Percentiles rank a stretch among this genome's conserved stretches.
phyloP scores from a whole-genome alignment of 2,329 filamentous ascomycete genomes.

The Cercospora sojina region DNA sequence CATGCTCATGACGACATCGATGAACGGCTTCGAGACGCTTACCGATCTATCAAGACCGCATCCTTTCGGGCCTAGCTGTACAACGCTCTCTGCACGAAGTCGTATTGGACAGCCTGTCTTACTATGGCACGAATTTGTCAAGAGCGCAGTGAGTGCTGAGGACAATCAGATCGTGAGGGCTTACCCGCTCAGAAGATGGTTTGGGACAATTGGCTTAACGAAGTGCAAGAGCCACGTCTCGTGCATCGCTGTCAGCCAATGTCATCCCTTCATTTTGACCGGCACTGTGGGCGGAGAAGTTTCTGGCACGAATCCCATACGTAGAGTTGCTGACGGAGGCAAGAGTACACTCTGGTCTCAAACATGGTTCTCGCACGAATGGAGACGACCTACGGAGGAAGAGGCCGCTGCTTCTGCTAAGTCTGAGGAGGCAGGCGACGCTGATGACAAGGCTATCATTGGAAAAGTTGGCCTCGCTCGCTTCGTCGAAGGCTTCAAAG shows the following conservation, averaged over 20 bases:
- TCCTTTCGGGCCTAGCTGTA: slow-evolving; percentile 46
- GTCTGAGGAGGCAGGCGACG: background rate
- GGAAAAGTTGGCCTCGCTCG: slow-evolving; percentile 32
- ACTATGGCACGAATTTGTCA: slow-evolving; percentile 56
- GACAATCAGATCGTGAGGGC: slow-evolving; percentile 54
- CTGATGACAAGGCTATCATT: background rate
- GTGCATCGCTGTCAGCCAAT: slow-evolving; percentile 49
- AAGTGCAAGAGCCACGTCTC: slow-evolving; percentile 41
- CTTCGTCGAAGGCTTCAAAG: slow-evolving; percentile 46
- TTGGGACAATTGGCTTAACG: slow-evolving; percentile 44
- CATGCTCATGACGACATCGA: slow-evolving; percentile 52
- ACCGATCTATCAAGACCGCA: slow-evolving; percentile 53
- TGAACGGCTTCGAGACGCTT: slow-evolving; percentile 56
- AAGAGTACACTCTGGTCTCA: slow-evolving; percentile 56
- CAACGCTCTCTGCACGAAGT: slow-evolving; percentile 47
- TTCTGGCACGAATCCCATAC: slow-evolving; percentile 52
- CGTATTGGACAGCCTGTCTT: slow-evolving; percentile 52
- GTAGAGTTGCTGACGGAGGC: slow-evolving; percentile 48
- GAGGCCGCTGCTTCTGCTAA: slow-evolving; percentile 15
- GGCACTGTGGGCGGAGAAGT: slow-evolving; percentile 55
- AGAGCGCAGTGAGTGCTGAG: slow-evolving; percentile 55
- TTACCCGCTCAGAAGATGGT: slow-evolving; percentile 54
- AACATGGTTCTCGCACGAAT: slow-evolving; percentile 60
- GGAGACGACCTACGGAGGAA: slow-evolving; percentile 40
- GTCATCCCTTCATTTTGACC: slow-evolving; percentile 56